A percentile compares a stretch with the other conserved stretches of the same genome.
Evolutionary conservation across 805 yeast species (phyloP).

Genomic region (Wickerhamomyces queroliae): DNA sequence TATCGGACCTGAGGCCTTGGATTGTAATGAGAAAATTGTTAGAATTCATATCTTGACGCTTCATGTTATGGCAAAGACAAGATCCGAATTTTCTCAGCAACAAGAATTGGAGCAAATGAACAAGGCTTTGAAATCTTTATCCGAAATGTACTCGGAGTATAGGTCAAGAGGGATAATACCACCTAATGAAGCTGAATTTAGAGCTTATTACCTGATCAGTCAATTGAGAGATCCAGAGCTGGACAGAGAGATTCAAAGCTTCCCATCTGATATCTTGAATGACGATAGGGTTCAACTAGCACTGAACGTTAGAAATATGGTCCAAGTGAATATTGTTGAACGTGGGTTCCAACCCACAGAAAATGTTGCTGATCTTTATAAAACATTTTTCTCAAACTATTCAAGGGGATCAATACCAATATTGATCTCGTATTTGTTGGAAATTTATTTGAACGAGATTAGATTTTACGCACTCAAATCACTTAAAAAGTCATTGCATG

Average conservation of each 20-base stretch:
- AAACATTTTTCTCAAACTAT: slow-evolving; percentile 53
- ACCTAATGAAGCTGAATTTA: slow-evolving; percentile 88
- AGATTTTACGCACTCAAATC: slow-evolving; percentile 68
- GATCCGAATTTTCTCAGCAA: slow-evolving; percentile 78
- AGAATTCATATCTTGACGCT: slow-evolving; percentile 77
- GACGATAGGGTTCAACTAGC: slow-evolving; percentile 65
- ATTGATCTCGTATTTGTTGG: slow-evolving; percentile 67
- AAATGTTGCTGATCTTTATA: slow-evolving; percentile 57
- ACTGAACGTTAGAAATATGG: slow-evolving; percentile 56
- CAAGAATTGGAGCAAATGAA: slow-evolving; percentile 94
- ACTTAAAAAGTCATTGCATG: slow-evolving; percentile 60
- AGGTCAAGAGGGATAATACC: slow-evolving; percentile 61
- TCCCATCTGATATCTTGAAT: slow-evolving; percentile 53
- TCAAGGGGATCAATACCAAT: slow-evolving; percentile 53
- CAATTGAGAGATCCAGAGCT: slow-evolving; percentile 81
- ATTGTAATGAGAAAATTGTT: slow-evolving; percentile 87
- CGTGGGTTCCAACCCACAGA: slow-evolving; percentile 47
- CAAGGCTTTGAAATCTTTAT: slow-evolving; percentile 81
- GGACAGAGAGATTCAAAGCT: slow-evolving; percentile 64
- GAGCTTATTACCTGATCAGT: slow-evolving; percentile 79
- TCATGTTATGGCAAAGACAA: slow-evolving; percentile 78
- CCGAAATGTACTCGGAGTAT: slow-evolving; percentile 81
- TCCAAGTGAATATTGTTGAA: slow-evolving; percentile 53
- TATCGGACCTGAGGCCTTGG: slow-evolving; percentile 88
- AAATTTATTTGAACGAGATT: slow-evolving; percentile 74